Evolutionary conservation across 441 rosid genomes (phyloP).

Genomic region (Populus hybrid): DNA sequence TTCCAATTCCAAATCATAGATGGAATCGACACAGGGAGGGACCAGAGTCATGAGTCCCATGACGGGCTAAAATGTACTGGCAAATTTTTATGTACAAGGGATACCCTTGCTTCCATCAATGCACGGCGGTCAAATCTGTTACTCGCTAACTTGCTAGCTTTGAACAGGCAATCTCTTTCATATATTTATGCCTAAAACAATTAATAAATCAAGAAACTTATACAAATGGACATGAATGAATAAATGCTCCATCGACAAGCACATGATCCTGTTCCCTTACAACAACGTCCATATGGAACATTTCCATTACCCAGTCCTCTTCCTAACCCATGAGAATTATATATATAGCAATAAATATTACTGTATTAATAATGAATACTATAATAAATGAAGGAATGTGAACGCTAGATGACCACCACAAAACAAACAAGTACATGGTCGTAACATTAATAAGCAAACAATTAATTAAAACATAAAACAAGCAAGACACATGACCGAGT

Average conservation of each 20-base stretch:
- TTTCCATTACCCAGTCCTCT: slow-evolving; percentile 4
- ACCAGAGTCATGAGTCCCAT: too few species aligned
- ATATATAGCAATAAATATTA: background rate
- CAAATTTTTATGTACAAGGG: background rate
- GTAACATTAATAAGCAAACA: background rate
- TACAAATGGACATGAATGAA: slow-evolving; percentile 18
- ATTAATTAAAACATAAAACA: background rate
- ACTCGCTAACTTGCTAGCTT: background rate
- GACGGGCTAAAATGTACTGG: background rate
- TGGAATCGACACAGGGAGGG: background rate
- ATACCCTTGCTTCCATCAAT: background rate
- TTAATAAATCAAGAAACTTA: slow-evolving; percentile 8
- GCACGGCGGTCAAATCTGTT: background rate
- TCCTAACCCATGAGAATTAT: background rate
- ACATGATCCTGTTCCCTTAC: slow-evolving; percentile 41
- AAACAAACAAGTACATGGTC: slow-evolving; percentile 6
- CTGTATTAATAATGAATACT: background rate
- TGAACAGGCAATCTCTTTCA: background rate
- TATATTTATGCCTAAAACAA: too few species aligned
- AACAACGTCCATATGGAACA: slow-evolving; percentile 13
- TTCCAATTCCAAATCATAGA: background rate
- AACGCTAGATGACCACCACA: background rate
- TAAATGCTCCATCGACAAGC: slow-evolving; percentile 37
- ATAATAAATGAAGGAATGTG: slow-evolving; percentile 6
- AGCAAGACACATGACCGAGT: slow-evolving; percentile 13